Base-by-base conservation (phyloP, 2,329 filamentous ascomycete genomes). In the Neoscytalidium dimidiatum region DNA sequence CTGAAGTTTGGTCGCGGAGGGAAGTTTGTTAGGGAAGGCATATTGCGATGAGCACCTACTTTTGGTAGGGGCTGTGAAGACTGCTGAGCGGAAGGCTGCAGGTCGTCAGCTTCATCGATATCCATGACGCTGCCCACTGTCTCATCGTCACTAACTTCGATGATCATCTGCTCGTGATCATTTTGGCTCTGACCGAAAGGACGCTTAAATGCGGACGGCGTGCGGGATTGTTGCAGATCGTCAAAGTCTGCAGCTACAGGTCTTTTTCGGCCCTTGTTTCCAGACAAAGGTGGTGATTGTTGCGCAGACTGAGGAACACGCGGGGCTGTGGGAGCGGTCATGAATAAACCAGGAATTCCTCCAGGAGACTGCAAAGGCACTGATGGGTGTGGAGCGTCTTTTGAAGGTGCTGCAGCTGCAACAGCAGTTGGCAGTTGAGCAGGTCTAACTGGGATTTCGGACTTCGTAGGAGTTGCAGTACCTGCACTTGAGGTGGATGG, bases 111-210 rank as follows among this genome's bases (percentile, higher is more conserved):
- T 52, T 84, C 86, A 28, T 86, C 86, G 62, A 90, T 82, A 35
- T 91, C 89, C 87, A 90, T 90, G 64, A 88, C 88, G 52, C 88
- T 83, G 6, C 81, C 83, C 26, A 82, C 86, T 29, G 74, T 81
- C 65, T 90, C 88, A 68, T 89, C 87, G 29, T 96, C 94, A 73
- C 92, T 96, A 43, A 96, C 89, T 68, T 96, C 87, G 69, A 97
- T 96, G 43, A 97, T 86, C 61, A 96, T 85, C 2, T 85, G 85
- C 57, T 88, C 83, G 26, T 89, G 83, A 60, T 84, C 80, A 56
- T 72, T 72, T 26, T 73, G 81, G 52, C 81, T 82, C 49, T 88
- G 86, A 13, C 85, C 86, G 70, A 89, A 88, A 3, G 87, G 85
- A 56, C 89, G 86, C 70, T 91, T 91, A 17, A 75, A 74, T 1